These are phyloP conservation scores for Epichloe brachyelytri DNA, from an alignment of 2,329 filamentous ascomycete genomes.

Conservation along the genomic window DNA sequence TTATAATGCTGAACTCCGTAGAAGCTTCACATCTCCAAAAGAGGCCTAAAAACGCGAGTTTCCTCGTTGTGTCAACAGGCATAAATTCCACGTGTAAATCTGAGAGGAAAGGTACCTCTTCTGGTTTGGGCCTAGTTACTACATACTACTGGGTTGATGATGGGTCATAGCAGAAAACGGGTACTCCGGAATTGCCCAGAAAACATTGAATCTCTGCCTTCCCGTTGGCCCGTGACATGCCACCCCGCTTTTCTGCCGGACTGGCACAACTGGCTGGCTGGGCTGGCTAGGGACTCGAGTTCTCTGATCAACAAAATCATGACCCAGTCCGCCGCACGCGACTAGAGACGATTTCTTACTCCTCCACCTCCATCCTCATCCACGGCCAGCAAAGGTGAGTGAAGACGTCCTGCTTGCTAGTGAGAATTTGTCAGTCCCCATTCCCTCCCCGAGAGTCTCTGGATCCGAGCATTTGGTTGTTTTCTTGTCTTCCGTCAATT, in stretches of 20 bases:
- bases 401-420: background rate
- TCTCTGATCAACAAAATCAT: constrained; percentile 13
- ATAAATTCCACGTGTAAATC: no score
- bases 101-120: no score
- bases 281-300: constrained; percentile 4
- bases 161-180: no score
- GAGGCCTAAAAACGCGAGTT: no score
- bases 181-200: no score
- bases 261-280: background rate
- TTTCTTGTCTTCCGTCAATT: background rate
- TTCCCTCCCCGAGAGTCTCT: background rate
- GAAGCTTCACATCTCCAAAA: no score
- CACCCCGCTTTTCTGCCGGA: constrained; percentile 8
- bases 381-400: constrained; percentile 8
- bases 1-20: no score
- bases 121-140: no score
- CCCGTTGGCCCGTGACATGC: constrained; percentile 12
- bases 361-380: constrained; percentile 8
- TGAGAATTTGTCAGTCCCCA: background rate
- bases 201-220: background rate
- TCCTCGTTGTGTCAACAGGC: no score
- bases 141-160: no score
- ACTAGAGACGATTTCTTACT: constrained; percentile 7
- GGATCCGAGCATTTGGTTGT: background rate
- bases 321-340: constrained; percentile 12